Percentiles rank a stretch among this genome's conserved stretches.
Conservation (phyloP, 2,329 filamentous ascomycete genomes). For the Aaosphaeria pasadenensis region DNA sequence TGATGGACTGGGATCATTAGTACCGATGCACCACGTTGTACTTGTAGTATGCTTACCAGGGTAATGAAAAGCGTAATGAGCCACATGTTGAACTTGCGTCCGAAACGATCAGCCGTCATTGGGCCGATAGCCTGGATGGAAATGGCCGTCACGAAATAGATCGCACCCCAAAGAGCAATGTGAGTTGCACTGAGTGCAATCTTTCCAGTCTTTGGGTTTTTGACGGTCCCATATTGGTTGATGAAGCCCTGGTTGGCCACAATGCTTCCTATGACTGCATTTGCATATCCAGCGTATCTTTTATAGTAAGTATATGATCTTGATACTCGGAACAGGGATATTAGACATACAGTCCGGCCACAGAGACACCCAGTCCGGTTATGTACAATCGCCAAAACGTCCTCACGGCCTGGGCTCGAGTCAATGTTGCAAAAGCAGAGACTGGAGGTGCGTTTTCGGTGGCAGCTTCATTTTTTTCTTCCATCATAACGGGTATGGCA, state of each 20-base stretch:
- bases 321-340: background rate
- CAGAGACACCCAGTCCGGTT: background rate
- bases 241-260: constrained; percentile 6
- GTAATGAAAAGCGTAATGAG: constrained; percentile 5
- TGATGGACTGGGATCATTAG: constrained; percentile 4
- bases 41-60: background rate
- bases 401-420: constrained; percentile 2
- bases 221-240: constrained; percentile 5
- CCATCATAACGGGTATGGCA: background rate
- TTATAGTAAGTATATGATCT: background rate
- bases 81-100: constrained; percentile 8
- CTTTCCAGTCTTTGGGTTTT: constrained; percentile 3
- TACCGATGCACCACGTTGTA: background rate
- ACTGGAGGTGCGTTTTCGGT: background rate
- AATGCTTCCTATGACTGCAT: constrained; percentile 7
- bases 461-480: background rate
- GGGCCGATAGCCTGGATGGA: constrained; percentile 2
- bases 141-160: constrained; percentile 3
- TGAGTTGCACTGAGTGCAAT: constrained; percentile 4
- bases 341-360: constrained; percentile 4
- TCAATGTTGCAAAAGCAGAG: constrained; percentile 3
- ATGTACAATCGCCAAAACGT: constrained; percentile 6
- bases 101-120: constrained; percentile 4
- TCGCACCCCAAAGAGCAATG: constrained; percentile 5
- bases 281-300: constrained; percentile 6